phyloP scores from a whole-genome alignment of 1,139 yeast genomes.

The Hansenula lynferdii region DNA sequence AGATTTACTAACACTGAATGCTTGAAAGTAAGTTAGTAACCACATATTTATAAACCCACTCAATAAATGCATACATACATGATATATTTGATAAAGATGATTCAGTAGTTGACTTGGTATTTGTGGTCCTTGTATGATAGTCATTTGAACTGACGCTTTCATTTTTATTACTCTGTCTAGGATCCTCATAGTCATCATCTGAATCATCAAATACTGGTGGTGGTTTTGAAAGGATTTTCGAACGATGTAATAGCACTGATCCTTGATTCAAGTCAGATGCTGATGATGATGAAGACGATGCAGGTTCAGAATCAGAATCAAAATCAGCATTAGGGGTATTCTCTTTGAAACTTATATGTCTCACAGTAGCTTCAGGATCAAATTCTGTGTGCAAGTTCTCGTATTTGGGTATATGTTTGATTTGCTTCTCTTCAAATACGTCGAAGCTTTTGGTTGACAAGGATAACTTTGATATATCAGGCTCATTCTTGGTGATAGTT shows the following conservation, averaged over 20 bases:
- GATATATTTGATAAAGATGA: constrained; percentile 20
- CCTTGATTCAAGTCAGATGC: constrained; percentile 5
- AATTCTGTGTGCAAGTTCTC: not conserved
- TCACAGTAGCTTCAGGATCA: constrained; percentile 1
- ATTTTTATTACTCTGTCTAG: too few relatives aligned
- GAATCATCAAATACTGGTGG: constrained; percentile 14
- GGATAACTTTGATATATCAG: not conserved
- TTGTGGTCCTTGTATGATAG: not conserved
- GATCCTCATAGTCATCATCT: constrained; percentile 16
- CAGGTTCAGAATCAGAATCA: constrained; percentile 4
- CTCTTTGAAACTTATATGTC: not conserved
- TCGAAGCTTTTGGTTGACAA: not conserved
- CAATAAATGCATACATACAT: constrained; percentile 11
- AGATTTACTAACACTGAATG: constrained; percentile 36
- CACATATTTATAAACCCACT: not conserved
- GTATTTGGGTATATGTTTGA: not conserved
- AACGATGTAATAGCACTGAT: constrained; percentile 18
- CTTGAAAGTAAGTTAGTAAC: constrained; percentile 11
- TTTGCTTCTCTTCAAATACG: not conserved
- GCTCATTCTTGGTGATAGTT: not conserved
- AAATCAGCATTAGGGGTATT: too few relatives aligned
- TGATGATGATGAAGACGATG: constrained; percentile 5
- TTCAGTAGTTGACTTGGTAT: constrained; percentile 7
- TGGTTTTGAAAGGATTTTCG: constrained; percentile 17
- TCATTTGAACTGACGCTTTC: not conserved